phyloP scores from a whole-genome alignment of 352 stramenopile species.

The Pythium biforme region DNA sequence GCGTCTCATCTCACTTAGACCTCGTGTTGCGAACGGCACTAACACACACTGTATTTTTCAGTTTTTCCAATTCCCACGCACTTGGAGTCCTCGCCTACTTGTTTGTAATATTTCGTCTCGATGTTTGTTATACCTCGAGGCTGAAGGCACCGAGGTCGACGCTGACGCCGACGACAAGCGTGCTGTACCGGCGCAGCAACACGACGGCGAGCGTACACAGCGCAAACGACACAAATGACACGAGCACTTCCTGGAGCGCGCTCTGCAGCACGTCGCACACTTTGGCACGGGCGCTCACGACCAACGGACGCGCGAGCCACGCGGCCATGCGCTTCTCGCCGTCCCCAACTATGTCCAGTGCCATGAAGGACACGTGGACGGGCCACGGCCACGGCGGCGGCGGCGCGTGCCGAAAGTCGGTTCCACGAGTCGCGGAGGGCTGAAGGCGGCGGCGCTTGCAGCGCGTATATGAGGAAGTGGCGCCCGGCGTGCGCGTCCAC shows the following conservation, averaged over 20 bases:
- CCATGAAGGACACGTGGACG: conserved; percentile 7
- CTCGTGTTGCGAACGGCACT: no score
- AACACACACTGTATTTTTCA: conserved; percentile 2
- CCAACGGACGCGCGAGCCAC: conserved; percentile 14
- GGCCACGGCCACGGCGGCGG: conserved; percentile 10
- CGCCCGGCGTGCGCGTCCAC: not conserved
- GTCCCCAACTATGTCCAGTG: conserved; percentile 1
- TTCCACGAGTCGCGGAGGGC: no score
- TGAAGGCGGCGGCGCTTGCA: conserved; percentile 14
- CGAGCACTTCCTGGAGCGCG: conserved; percentile 27
- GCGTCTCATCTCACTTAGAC: no score
- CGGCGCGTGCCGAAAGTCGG: not conserved
- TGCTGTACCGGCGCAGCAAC: conserved; percentile 27
- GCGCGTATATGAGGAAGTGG: not conserved
- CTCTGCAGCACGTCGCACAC: conserved; percentile 15
- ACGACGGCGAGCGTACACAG: conserved; percentile 23
- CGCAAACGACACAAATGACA: conserved; percentile 29
- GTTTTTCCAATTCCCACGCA: not conserved
- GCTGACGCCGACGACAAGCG: conserved; percentile 28
- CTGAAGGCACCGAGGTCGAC: conserved; percentile 31
- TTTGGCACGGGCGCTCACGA: not conserved
- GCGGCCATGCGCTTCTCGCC: conserved; percentile 1
- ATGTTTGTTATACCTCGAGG: conserved; percentile 30
- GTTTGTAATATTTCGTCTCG: no score
- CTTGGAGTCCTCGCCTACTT: no score